These are phyloP conservation scores for Cyclotella atomus DNA, from an alignment of 108 stramenopile species.

Conservation along the genomic window DNA sequence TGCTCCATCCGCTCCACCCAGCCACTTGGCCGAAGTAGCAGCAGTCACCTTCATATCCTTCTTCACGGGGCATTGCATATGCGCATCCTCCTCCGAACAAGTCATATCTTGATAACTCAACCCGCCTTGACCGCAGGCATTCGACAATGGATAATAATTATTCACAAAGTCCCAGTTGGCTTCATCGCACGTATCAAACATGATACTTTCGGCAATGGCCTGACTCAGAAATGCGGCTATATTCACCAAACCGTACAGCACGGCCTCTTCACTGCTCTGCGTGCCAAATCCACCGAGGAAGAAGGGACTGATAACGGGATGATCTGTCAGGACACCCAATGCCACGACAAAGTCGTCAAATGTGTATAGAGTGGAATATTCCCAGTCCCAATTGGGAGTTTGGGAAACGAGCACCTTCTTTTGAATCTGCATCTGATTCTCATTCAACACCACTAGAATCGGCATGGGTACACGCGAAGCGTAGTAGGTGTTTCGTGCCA, in stretches of 20 bases:
- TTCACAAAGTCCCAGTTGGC: conserved; percentile 11
- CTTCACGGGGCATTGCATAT: conserved; percentile 4
- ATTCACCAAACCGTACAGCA: conserved; percentile 3
- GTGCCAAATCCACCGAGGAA: conserved; percentile 6
- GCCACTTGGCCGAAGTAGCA: background rate
- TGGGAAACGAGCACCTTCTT: conserved; percentile 15
- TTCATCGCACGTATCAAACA: conserved; percentile 9
- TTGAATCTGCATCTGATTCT: conserved; percentile 2
- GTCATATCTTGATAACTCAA: conserved; percentile 2
- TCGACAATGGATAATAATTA: conserved; percentile 8
- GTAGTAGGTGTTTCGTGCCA: background rate
- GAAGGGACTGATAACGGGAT: background rate
- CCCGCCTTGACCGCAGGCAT: conserved; percentile 8
- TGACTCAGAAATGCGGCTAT: background rate
- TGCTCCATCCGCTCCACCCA: conserved; percentile 9
- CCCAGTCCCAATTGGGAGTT: conserved; percentile 5
- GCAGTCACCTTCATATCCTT: conserved; percentile 7
- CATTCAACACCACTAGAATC: background rate
- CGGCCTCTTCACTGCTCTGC: background rate
- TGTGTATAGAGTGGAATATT: conserved; percentile 6
- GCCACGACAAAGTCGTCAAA: conserved; percentile 10
- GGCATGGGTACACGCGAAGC: background rate
- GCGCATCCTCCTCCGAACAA: background rate
- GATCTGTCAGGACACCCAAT: conserved; percentile 7
- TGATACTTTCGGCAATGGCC: conserved; percentile 7